Percentiles rank a stretch among this genome's conserved stretches.
Conservation (phyloP, 2,329 filamentous ascomycete genomes). For the Fusarium pseudocircinatum region DNA sequence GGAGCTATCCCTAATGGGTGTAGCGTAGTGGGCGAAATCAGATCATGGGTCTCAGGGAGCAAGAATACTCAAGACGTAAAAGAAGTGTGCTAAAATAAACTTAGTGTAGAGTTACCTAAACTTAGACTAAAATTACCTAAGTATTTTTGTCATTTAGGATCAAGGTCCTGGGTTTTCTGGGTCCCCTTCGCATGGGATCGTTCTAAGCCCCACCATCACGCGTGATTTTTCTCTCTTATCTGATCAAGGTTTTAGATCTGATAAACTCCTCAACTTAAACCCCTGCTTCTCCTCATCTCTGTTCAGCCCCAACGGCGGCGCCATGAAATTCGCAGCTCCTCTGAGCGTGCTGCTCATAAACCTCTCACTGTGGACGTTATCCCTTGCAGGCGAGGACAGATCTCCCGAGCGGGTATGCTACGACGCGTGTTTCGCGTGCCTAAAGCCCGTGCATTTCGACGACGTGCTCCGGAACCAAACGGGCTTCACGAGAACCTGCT, state of each 20-base stretch:
- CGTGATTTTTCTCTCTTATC: conserved; percentile 35
- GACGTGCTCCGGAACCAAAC: conserved; percentile 41
- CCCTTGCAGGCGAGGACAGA: background rate
- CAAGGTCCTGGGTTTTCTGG: too few relatives aligned
- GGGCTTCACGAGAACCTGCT: conserved; percentile 40
- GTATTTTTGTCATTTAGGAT: too few relatives aligned
- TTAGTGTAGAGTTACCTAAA: accelerated
- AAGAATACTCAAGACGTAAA: too few relatives aligned
- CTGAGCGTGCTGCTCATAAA: background rate
- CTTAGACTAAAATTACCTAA: too few relatives aligned
- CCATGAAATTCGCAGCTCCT: conserved; percentile 29
- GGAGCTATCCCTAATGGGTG: too few relatives aligned
- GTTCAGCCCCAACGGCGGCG: conserved; percentile 1
- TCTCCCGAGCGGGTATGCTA: conserved; percentile 44
- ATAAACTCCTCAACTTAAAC: conserved; percentile 22
- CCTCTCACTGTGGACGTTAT: background rate
- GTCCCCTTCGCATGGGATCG: too few relatives aligned
- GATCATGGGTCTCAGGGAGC: too few relatives aligned
- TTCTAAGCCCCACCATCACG: background rate
- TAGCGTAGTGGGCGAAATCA: too few relatives aligned
- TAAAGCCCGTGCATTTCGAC: conserved; percentile 45
- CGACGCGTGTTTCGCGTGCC: conserved; percentile 46
- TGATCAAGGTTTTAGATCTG: conserved; percentile 38
- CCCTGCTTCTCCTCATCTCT: background rate
- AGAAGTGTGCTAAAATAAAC: too few relatives aligned